These are phyloP conservation scores for Thalassiosira delicatula DNA, from an alignment of 352 stramenopile species.

Conservation along the genomic window DNA sequence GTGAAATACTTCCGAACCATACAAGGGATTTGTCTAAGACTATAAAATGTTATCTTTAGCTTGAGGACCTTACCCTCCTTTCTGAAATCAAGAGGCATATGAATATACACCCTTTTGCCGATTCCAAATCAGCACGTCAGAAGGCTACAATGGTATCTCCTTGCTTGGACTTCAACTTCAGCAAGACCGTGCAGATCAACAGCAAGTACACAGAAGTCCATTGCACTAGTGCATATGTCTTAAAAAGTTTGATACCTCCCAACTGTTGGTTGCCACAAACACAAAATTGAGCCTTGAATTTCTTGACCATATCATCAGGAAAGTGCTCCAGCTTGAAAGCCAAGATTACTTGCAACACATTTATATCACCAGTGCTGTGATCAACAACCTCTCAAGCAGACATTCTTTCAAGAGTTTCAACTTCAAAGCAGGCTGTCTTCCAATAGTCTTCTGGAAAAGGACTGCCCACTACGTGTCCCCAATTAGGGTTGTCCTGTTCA, in stretches of 20 bases:
- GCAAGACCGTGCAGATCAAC: constrained; percentile 12
- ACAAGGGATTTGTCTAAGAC: too few relatives aligned
- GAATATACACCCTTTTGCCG: neutral
- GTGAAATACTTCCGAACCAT: too few relatives aligned
- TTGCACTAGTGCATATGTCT: constrained; percentile 13
- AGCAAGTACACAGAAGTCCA: constrained; percentile 9
- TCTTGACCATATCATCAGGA: neutral
- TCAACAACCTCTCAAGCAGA: neutral
- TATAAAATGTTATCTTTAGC: too few relatives aligned
- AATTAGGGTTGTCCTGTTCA: constrained; percentile 20
- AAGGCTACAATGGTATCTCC: neutral
- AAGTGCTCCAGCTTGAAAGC: constrained; percentile 17
- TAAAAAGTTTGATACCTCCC: constrained; percentile 5
- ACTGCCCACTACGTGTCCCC: neutral
- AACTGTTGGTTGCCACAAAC: neutral
- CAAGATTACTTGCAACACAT: constrained; percentile 35
- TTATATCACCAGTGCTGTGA: neutral
- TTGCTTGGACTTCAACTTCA: constrained; percentile 12
- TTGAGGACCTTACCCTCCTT: constrained; percentile 5
- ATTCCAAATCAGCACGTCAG: constrained; percentile 18
- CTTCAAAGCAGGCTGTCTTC: neutral
- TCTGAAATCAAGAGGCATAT: constrained; percentile 27
- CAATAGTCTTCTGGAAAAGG: constrained; percentile 6
- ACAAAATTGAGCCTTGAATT: constrained; percentile 8
- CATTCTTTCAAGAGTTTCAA: neutral